Base-by-base conservation (phyloP, 164 flowering plant genomes). In the Platanus orientalis region DNA sequence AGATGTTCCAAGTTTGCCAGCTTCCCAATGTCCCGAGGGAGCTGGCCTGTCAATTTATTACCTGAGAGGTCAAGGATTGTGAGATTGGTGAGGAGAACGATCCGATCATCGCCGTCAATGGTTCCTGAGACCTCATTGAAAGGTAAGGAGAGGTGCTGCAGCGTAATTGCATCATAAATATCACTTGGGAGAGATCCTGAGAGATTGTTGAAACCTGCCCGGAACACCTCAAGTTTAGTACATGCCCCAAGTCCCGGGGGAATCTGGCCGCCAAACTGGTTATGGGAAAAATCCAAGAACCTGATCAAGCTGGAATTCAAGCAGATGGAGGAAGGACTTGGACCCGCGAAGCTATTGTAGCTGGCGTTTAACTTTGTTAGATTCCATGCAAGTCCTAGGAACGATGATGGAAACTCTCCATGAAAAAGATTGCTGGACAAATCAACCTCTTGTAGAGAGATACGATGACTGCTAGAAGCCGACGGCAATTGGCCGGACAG, bases 151-250 rank as follows among this genome's bases (percentile, higher is more conserved):
- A 86, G 27, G 57, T 78, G 73, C 45, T 62, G 58, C 63, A 86
- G 73, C 2, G 71, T 24, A 13, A 21, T 6, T 25, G 73, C 57
- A 7, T 25, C 42, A 42, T 75, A 86, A 40, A 84, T 70, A 20
- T 77, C 84, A 21, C 25, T 53, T 0, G 92, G 89, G 32, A 82
- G 42, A 1, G 23, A 10, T 1, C 85, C 92, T 0, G 79, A 56
- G 26, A 86, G 80, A 23, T 36, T 23, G 51, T 81, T 86, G 73
- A 66, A 78, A 29, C 87, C 89, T n/a, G 84, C 85, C 12, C 76
- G 58, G 29, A 86, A 65, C 9, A 65, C 36, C 71, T 72, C 47
- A 61, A 86, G 74, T 50, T 59, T 64, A 13, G 76, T 68, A 60
- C 92, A 86, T 6, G 34, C 28, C 1, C 83, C 81, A 2, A 84